These are phyloP conservation scores for Papilionanthe hybrid DNA, from an alignment of 116 monocot species.

Conservation along the genomic window DNA sequence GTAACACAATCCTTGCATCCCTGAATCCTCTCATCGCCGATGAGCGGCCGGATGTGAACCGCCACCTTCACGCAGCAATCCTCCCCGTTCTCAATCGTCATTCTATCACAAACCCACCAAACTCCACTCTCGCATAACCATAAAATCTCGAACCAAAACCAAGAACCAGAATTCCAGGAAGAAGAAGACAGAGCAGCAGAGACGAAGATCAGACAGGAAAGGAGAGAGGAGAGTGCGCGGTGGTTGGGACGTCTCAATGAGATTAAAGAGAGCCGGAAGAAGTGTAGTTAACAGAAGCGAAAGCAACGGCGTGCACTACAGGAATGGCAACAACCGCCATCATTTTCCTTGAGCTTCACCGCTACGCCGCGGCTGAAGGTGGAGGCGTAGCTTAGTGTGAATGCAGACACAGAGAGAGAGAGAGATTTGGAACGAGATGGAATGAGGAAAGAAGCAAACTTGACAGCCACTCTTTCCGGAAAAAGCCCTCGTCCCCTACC, in stretches of 20 bases:
- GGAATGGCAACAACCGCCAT: constrained; percentile 14
- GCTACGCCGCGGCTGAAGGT: constrained; percentile 1
- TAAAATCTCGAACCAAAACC: constrained; percentile 2
- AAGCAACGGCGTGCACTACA: constrained; percentile 6
- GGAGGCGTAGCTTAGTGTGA: neutral
- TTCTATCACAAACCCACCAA: constrained; percentile 6
- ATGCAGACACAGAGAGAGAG: neutral
- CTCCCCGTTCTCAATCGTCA: constrained; percentile 81
- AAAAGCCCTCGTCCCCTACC: constrained; percentile 8
- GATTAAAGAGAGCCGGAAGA: neutral
- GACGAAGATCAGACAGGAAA: neutral
- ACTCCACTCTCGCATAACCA: constrained; percentile 5
- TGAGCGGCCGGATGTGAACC: constrained; percentile 88
- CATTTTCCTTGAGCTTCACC: constrained; percentile 11
- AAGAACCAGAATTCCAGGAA: neutral
- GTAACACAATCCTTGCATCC: constrained; percentile 94
- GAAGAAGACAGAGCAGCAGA: neutral
- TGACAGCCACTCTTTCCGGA: constrained; percentile 1
- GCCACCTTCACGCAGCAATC: constrained; percentile 99
- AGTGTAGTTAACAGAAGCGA: constrained; percentile 13
- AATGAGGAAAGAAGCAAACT: neutral
- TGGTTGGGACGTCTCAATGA: constrained; percentile 8
- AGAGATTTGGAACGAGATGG: neutral
- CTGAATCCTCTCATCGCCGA: constrained; percentile 83
- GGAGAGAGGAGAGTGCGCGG: neutral